Percentiles rank a stretch among this genome's conserved stretches.
Evolutionary conservation across 257 asterid species (phyloP).

Genomic region (Scutellaria minor): DNA sequence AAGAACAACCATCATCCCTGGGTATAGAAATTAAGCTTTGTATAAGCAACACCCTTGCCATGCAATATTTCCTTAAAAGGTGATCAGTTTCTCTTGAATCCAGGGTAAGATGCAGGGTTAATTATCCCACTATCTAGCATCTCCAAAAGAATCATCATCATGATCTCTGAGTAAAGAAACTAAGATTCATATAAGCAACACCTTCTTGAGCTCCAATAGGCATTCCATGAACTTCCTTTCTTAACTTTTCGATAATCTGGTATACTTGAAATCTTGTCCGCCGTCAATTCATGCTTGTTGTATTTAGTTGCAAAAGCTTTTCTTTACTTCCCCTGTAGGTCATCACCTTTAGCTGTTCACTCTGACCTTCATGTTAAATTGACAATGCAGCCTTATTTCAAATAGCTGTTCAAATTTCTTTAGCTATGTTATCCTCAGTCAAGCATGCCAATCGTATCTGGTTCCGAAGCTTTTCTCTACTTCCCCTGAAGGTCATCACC

Average conservation of each 20-base stretch:
- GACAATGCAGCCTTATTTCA: not conserved
- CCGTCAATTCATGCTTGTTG: not conserved
- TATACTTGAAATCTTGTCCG: not conserved
- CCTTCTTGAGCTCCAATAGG: not conserved
- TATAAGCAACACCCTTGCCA: not conserved
- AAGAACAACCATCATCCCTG: constrained; percentile 10
- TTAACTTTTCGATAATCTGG: not conserved
- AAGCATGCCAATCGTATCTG: not conserved
- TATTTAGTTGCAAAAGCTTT: not conserved
- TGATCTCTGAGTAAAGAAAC: not conserved
- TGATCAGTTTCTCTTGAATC: too few species aligned
- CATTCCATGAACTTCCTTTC: not conserved
- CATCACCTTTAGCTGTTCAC: not conserved
- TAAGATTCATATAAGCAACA: constrained; percentile 8
- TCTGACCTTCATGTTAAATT: not conserved
- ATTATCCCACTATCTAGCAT: not conserved
- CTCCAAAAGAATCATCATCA: constrained; percentile 18
- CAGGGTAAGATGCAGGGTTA: too few species aligned
- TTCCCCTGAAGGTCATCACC: not conserved
- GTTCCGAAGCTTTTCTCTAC: too few species aligned
- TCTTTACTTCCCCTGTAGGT: not conserved
- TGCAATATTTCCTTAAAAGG: too few species aligned
- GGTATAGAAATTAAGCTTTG: not conserved
- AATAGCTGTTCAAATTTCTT: not conserved
- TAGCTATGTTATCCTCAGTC: not conserved